A percentile compares a stretch with the other conserved stretches of the same genome.
Conservation (phyloP, 257 asterid species). For the Nicotiana paniculata region DNA sequence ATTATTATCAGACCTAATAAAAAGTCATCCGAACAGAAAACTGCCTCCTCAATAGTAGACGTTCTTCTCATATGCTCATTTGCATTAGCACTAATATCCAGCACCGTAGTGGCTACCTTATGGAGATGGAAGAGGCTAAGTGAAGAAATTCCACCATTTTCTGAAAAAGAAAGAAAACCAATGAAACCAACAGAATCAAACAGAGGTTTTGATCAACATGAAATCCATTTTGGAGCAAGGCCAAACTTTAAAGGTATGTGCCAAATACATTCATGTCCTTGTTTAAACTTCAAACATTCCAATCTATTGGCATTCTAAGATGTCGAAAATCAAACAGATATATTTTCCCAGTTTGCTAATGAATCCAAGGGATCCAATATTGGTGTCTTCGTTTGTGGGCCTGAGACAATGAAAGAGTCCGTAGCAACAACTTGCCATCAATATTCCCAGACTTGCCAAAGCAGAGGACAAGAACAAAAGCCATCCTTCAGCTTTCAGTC, state of each 20-base stretch:
- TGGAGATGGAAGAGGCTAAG: slow-evolving; percentile 45
- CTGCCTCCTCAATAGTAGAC: slow-evolving; percentile 47
- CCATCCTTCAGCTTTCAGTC: slow-evolving; percentile 59
- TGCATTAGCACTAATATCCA: slow-evolving; percentile 34
- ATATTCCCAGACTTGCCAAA: slow-evolving; percentile 14
- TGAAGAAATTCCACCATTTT: slow-evolving; percentile 23
- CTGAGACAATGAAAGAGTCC: slow-evolving; percentile 58
- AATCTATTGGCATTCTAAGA: slow-evolving; percentile 9
- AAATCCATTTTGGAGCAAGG: slow-evolving; percentile 66
- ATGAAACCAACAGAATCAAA: slow-evolving; percentile 31
- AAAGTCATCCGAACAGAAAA: slow-evolving; percentile 32
- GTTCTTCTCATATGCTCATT: slow-evolving; percentile 51
- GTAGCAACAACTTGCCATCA: slow-evolving; percentile 53
- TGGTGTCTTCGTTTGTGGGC: slow-evolving; percentile 82
- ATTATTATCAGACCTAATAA: slow-evolving; percentile 29
- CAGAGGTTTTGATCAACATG: slow-evolving; percentile 37
- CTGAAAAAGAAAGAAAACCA: slow-evolving; percentile 25
- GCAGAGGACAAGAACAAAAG: slow-evolving; percentile 26
- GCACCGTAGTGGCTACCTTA: slow-evolving; percentile 28
- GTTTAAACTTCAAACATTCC: neutral
- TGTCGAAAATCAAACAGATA: slow-evolving; percentile 31
- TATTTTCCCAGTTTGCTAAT: slow-evolving; percentile 31
- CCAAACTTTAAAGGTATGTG: slow-evolving; percentile 69
- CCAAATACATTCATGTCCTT: neutral
- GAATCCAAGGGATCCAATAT: slow-evolving; percentile 50